phyloP scores from a whole-genome alignment of 768 basidiomycete genomes.

The Termitomyces sp. region DNA sequence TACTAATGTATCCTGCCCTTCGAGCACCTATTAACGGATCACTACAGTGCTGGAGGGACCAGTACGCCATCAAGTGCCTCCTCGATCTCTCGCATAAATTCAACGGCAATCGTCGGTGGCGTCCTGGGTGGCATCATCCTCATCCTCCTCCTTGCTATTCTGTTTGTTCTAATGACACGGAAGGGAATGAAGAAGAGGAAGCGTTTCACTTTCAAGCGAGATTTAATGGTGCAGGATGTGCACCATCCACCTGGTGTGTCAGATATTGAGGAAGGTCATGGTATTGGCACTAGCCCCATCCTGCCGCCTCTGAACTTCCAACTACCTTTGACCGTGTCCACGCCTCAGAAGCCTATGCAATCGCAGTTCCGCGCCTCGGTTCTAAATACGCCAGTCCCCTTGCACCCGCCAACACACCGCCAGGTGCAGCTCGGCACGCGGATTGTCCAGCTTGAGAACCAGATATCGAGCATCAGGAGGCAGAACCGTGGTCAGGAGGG shows the following conservation, averaged over 20 bases:
- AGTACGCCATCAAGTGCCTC: not conserved
- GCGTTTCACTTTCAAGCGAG: conserved; percentile 10
- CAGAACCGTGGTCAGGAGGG: conserved; percentile 4
- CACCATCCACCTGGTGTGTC: not conserved
- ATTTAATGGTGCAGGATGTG: conserved; percentile 11
- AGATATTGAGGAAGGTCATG: conserved; percentile 4
- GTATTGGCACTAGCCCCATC: not conserved
- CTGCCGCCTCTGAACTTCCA: conserved; percentile 2
- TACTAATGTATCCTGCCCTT: not conserved
- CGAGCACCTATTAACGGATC: not conserved
- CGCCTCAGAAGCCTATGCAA: not conserved
- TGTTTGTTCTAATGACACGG: conserved; percentile 2
- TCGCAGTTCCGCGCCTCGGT: not conserved
- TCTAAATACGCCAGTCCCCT: not conserved
- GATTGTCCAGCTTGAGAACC: conserved; percentile 7
- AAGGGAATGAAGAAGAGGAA: not conserved
- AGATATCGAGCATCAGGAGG: conserved; percentile 6
- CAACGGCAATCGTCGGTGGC: conserved; percentile 9
- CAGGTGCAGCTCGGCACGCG: conserved; percentile 6
- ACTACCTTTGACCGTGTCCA: not conserved
- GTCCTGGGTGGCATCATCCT: conserved; percentile 9
- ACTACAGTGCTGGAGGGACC: not conserved
- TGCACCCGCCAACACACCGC: conserved; percentile 4
- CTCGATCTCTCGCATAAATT: not conserved
- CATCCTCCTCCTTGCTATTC: conserved; percentile 3